Evolutionary conservation across 2,329 filamentous ascomycete genomes (phyloP), one percentile per base, ranked within the genome.

Genomic region (Colletotrichum eremochloae): DNA sequence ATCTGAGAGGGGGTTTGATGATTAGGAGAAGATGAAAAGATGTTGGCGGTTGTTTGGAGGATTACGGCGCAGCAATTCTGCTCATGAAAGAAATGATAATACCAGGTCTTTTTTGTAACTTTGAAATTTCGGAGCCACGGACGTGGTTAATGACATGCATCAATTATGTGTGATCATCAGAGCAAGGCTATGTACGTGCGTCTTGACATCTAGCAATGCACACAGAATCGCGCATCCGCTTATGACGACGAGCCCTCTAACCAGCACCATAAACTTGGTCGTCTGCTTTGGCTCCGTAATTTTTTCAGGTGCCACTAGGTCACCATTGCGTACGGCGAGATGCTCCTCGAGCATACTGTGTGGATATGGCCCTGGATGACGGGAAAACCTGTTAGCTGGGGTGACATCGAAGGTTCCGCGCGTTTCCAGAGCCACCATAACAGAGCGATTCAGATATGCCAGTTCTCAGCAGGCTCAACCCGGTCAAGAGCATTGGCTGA

Each of bases 1-100:
- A 90, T 91, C 66, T 94, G 79, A 83, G 73, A 31, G 29, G 33
- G 29, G 9, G 24, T 24, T 24, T 46, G 31, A 14, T 44, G 48
- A 18, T 12, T 38, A 1, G 38, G 4, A 20, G 12, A n/a, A 15
- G 55, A 9, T 38, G 31, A 6, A 6, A 38, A 20, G 38, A 33
- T 24, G 52, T 18, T 36, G 24, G 14, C 15, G 29, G 42, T 42
- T 65, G 44, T 5, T 52, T 58, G 63, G 66, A 58, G 24, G 53
- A 20, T 40, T 48, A 48, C n/a, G 65, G 57, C 60, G 44, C 52
- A 69, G 60, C 18, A 69, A 69, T 61, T 38, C 68, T 57, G 42
- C 40, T 68, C 52, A 72, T 63, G 71, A 72, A 63, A 72, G 68
- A 56, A 60, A 71, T 72, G 68, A 71, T 53, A 63, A 63, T 63